Evolutionary conservation across 352 stramenopile species (phyloP).

Genomic region (Phytophthora fragariae): DNA sequence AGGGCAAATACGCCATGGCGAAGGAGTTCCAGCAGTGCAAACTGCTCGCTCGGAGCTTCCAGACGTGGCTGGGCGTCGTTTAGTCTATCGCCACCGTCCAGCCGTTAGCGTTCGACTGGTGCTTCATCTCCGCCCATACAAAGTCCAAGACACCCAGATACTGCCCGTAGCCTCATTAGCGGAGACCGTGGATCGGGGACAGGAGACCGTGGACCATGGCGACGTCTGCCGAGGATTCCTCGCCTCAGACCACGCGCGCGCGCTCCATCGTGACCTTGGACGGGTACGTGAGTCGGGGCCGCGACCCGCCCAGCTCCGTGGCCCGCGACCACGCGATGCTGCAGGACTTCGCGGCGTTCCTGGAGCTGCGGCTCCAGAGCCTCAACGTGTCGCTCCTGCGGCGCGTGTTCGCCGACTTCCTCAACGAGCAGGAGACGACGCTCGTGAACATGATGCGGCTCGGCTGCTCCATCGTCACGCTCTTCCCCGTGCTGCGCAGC

Average conservation of each 20-base stretch:
- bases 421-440: too few relatives aligned
- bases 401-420: too few relatives aligned
- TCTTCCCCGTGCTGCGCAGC: background rate
- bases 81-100: too few relatives aligned
- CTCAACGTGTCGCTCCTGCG: too few relatives aligned
- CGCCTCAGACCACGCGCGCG: background rate
- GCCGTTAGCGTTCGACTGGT: conserved; percentile 5
- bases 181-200: conserved; percentile 1
- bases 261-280: conserved; percentile 32
- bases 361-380: too few relatives aligned
- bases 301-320: too few relatives aligned
- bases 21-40: conserved; percentile 54
- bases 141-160: background rate
- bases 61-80: conserved; percentile 24
- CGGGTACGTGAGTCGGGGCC: background rate
- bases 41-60: conserved; percentile 27
- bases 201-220: too few relatives aligned
- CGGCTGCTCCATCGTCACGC: too few relatives aligned
- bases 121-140: conserved; percentile 5
- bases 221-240: background rate
- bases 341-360: too few relatives aligned
- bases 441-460: too few relatives aligned
- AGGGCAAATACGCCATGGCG: conserved; percentile 58
- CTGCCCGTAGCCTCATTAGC: background rate
- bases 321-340: too few relatives aligned